Evolutionary conservation across 306 rosid species (phyloP).

Genomic region (Cucurbita argyrosperma): DNA sequence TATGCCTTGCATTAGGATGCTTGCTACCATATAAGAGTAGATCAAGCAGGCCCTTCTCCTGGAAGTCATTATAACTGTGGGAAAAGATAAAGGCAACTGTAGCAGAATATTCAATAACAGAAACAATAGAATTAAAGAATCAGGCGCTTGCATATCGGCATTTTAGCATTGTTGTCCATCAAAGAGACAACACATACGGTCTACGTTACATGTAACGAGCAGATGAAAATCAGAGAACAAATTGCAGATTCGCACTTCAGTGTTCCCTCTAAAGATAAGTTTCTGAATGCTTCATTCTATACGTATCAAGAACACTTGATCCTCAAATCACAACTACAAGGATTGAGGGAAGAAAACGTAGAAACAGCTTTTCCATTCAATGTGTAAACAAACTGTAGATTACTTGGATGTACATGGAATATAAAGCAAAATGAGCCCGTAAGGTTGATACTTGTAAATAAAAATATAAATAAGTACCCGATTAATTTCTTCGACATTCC

Average conservation of each 20-base stretch:
- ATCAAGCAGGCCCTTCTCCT: background rate
- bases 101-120: background rate
- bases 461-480: background rate
- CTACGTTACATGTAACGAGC: background rate
- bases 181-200: background rate
- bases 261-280: background rate
- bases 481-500: background rate
- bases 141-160: background rate
- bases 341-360: background rate
- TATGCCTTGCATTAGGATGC: background rate
- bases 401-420: background rate
- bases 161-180: background rate
- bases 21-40: background rate
- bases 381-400: background rate
- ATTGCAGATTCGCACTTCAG: background rate
- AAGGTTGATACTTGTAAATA: background rate
- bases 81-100: background rate
- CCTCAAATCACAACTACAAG: background rate
- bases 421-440: background rate
- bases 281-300: background rate
- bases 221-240: background rate
- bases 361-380: background rate
- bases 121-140: background rate
- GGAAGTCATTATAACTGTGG: background rate
- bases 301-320: background rate